Base-by-base conservation (phyloP, 495 filamentous ascomycete species). In the Annulohypoxylon moriforme region DNA sequence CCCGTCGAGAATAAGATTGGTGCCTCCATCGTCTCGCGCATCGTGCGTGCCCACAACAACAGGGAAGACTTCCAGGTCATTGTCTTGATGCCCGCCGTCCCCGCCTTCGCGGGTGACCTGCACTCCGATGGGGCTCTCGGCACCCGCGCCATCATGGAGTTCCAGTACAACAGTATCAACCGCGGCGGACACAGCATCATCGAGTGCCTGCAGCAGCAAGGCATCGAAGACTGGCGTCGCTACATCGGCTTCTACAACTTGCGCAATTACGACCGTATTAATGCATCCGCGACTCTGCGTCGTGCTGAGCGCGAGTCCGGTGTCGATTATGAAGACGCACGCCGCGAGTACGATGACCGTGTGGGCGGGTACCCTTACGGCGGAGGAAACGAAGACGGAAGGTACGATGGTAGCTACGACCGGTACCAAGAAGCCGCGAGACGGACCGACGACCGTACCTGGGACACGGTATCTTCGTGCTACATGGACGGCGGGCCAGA, bases 211-310 rank as follows among this genome's bases (percentile, higher is more conserved):
- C 84, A 85, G 55, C 88, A 88, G 68, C 87, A 87, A 38, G 94
- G 94, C 0, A 86, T 92, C 59, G 86, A 94, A 64, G 81, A 86
- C 46, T 82, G 81, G 36, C 88, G 88, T 75, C 84, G 92, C 13
- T 97, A 97, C 80, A 96, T 98, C 73, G 87, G 92, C 27, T 98
- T 97, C 83, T 98, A 97, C 83, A 98, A 98, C 79, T 85, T 98
- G 13, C 88, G 95, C 44, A 97, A 89, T 77, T 97, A 96, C 77
- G 95, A 98, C 76, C 90, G 94, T 11, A 92, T 98, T 79, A 97
- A 97, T 79, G 84, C 83, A 16, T 90, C 88, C 34, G 81, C 79
- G 1, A 79, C 88, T 9, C 87, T 96, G 86, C 71, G 81, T n/a
- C 77, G 85, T 10, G 90, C 85, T 1, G 91, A 96, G 76, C 78